These are phyloP conservation scores for Pythium plurisporium DNA, from an alignment of 352 stramenopile genomes.

Conservation along the genomic window DNA sequence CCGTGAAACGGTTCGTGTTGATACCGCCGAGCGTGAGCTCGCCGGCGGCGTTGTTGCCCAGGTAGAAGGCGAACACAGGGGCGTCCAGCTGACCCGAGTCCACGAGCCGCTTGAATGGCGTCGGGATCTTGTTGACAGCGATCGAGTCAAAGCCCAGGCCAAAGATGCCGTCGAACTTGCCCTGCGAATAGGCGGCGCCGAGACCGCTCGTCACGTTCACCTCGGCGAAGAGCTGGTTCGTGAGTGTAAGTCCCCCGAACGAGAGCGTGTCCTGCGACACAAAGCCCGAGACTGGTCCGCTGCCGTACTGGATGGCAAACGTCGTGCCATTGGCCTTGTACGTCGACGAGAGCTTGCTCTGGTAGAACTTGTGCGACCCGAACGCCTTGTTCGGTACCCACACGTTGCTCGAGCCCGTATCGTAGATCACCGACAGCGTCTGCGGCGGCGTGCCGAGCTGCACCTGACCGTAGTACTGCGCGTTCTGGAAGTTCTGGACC, in stretches of 20 bases:
- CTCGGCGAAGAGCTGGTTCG: constrained; percentile 92
- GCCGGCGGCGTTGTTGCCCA: constrained; percentile 80
- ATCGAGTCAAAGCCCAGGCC: constrained; percentile 95
- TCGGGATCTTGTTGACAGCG: constrained; percentile 87
- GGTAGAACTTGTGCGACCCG: constrained; percentile 75
- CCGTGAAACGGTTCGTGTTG: constrained; percentile 90
- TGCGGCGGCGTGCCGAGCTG: constrained; percentile 88
- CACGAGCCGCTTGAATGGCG: constrained; percentile 92
- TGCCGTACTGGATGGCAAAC: constrained; percentile 95
- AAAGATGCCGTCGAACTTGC: constrained; percentile 98
- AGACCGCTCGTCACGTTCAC: constrained; percentile 94
- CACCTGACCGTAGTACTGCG: constrained; percentile 94
- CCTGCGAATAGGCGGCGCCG: constrained; percentile 89
- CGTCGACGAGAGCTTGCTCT: constrained; percentile 76
- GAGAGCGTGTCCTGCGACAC: constrained; percentile 87
- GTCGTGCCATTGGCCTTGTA: constrained; percentile 89
- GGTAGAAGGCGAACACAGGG: constrained; percentile 94
- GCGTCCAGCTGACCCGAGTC: constrained; percentile 80
- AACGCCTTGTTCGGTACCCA: constrained; percentile 89
- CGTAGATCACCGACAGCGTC: constrained; percentile 94
- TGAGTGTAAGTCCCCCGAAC: constrained; percentile 55
- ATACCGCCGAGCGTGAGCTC: constrained; percentile 75
- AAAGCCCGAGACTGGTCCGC: constrained; percentile 88
- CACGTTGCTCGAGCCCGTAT: constrained; percentile 95
- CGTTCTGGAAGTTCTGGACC: constrained; percentile 89